Evolutionary conservation across 2,329 filamentous ascomycete species (phyloP).

Genomic region (Pseudogymnoascus sp.): DNA sequence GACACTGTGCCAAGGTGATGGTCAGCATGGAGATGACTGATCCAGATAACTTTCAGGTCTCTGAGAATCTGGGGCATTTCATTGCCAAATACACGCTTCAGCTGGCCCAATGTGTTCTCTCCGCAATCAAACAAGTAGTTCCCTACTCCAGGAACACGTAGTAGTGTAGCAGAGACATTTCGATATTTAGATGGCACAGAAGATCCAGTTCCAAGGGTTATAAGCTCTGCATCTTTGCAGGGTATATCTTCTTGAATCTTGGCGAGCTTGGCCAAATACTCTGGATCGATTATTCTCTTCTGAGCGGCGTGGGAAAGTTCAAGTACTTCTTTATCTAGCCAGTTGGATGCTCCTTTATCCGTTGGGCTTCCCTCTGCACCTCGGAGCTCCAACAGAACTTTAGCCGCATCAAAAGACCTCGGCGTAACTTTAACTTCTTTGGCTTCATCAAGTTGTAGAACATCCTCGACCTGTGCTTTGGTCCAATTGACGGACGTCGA

Average conservation of each 20-base stretch:
- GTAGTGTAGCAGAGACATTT: conserved; percentile 83
- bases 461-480: conserved; percentile 8
- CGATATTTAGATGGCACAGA: conserved; percentile 86
- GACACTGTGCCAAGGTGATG: conserved; percentile 83
- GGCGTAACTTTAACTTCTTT: conserved; percentile 13
- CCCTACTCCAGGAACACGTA: conserved; percentile 78
- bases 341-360: conserved; percentile 10
- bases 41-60: conserved; percentile 77
- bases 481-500: background rate
- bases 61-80: conserved; percentile 64
- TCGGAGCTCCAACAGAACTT: conserved; percentile 33
- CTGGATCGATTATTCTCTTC: conserved; percentile 32
- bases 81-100: conserved; percentile 65
- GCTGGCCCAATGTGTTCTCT: conserved; percentile 84
- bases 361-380: conserved; percentile 17
- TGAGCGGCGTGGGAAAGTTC: conserved; percentile 44
- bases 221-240: conserved; percentile 70
- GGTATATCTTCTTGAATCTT: conserved; percentile 58
- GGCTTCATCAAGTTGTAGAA: conserved; percentile 20
- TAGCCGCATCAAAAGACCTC: conserved; percentile 38
- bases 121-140: conserved; percentile 87
- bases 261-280: conserved; percentile 43
- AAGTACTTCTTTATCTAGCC: conserved; percentile 40
- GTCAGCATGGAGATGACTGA: conserved; percentile 93
- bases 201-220: conserved; percentile 85